Base-by-base conservation (phyloP, 2,329 filamentous ascomycete species). In the Hortaea werneckii region DNA sequence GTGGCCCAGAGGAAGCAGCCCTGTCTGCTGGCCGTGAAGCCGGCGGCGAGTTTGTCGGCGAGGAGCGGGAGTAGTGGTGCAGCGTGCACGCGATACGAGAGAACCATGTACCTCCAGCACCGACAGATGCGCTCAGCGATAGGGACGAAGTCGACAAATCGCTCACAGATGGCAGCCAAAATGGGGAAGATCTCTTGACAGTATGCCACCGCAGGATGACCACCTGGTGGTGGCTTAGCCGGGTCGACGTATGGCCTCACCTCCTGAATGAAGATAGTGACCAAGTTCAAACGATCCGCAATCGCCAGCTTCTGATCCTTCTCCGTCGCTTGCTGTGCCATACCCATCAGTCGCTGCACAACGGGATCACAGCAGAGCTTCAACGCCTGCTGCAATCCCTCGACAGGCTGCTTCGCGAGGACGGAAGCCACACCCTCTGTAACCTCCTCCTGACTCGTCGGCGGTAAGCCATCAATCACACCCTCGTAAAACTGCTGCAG, bases 1-100 rank as follows among this genome's bases (percentile, higher is more conserved):
- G 90, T 95, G 1, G 92, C 90, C 92, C 92, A 98, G n/a, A 98
- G 74, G 75, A 98, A 98, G 64, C 90, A 95, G 9, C 92, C 92
- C 67, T 98, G 90, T 50, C 82, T 79, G 8, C 90, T 95, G 12
- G 78, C 76, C 45, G 84, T 77, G 63, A 98, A 98, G 4, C 90
- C 89, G 52, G 76, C 77, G 1, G 87, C 87, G 47, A 98, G 77
- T 66, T 90, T 94, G 57, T 90, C 85, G 12, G 92, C 94, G 67
- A 98, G 80, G 13, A 80, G 77, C 1, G 85, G 85, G 39, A 98
- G 75, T 40, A 98, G 70, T 26, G 90, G 88, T 10, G 84, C 79
- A 73, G 94, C 94, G 42, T 85, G 85, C 2, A 84, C 92, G 54
- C 92, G 80, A 66, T 96, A 96, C 0, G 89, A 95, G 48, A 96